Base-by-base conservation (phyloP, 495 filamentous ascomycete genomes). In the Penicillium manginii region DNA sequence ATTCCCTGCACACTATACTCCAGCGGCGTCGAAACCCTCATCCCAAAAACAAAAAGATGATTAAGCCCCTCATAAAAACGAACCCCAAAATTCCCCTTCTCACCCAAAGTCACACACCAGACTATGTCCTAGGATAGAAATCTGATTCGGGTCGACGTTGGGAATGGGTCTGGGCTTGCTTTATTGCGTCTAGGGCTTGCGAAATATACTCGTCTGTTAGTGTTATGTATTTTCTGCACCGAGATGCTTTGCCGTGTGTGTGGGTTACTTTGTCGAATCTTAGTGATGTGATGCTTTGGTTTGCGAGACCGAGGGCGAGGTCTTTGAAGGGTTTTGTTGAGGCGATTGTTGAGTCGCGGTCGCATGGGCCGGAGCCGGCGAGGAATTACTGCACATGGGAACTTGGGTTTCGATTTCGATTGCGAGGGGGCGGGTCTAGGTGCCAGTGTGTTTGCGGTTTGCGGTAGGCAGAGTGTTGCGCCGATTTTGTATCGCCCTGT, bases 71-170 rank as follows among this genome's bases (percentile, higher is more conserved):
- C 56, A 60, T 63, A 60, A 12, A 63, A 19, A 1, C 37, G 57
- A 18, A 63, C 56, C 22, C 55, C 12, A 21, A 49, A 37, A 51
- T 50, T 54, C 1, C 18, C 22, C 6, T 52, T 59, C 14, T 33
- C 33, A 32, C 18, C 3, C 4, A 63, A 50, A 19, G 31, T 42
- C 5, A 19, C n/a, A 7, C 21, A 19, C 22, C 23, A 63, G 52
- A 29, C 56, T 63, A 21, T 63, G 61, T 39, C 61, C 61, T 0
- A 63, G 56, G 10, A 59, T 17, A 45, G 52, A 63, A 22, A 63
- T 35, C 37, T 35, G 22, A 5, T 26, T 23, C 2, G 52, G 11
- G 6, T 45, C 22, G 14, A 55, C 37, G 11, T 49, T 26, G 12
- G 57, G 57, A 23, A 11, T 63, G 55, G 7, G 31, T 40, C 11